phyloP scores from a whole-genome alignment of 2,329 filamentous ascomycete genomes.

The Ustilaginoidea virens region DNA sequence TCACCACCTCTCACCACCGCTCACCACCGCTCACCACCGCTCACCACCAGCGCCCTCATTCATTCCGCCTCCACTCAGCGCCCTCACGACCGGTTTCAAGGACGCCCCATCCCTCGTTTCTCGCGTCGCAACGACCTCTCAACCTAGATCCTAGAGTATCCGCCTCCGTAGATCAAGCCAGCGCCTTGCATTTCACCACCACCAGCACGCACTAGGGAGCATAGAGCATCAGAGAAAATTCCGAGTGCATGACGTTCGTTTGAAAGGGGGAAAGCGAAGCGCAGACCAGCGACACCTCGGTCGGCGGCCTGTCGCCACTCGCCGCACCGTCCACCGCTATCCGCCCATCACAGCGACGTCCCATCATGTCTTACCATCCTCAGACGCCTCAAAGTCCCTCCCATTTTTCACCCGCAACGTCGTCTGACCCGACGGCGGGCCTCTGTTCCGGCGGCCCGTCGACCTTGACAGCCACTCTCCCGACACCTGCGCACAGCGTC shows the following conservation, averaged over 20 bases:
- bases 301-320: slow-evolving; percentile 18
- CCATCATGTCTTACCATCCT: slow-evolving; percentile 51
- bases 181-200: too few species aligned
- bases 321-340: slow-evolving; percentile 9
- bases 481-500: slow-evolving; percentile 48
- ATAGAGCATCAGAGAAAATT: neutral
- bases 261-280: slow-evolving; percentile 13
- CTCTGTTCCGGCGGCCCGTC: slow-evolving; percentile 30
- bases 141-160: neutral
- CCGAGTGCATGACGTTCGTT: slow-evolving; percentile 15
- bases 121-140: neutral
- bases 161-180: neutral
- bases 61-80: neutral
- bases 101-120: neutral
- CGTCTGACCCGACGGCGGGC: slow-evolving; percentile 34
- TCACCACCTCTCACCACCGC: slow-evolving; percentile 7
- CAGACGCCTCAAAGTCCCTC: slow-evolving; percentile 54
- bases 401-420: slow-evolving; percentile 40
- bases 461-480: slow-evolving; percentile 33
- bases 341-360: slow-evolving; percentile 14
- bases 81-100: slow-evolving; percentile 1
- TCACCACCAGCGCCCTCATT: too few species aligned
- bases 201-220: neutral
- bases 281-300: slow-evolving; percentile 15
- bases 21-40: slow-evolving; percentile 1